Evolutionary conservation across 1,284 basidiomycete species (phyloP).

Genomic region (Fistulinella staudtii): DNA sequence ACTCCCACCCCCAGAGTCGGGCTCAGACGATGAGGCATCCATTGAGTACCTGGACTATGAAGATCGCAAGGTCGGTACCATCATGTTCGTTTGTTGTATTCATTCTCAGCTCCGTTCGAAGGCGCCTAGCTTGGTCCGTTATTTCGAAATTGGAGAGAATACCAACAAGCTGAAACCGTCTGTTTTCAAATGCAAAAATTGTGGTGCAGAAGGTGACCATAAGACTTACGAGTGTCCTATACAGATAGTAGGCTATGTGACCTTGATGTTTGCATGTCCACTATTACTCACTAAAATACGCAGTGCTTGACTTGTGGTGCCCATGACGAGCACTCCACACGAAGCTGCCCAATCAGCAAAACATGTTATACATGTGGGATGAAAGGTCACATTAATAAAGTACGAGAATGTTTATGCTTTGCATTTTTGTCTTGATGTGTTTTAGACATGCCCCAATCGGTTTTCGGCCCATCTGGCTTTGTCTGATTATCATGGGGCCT

Average conservation of each 20-base stretch:
- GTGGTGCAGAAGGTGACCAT: slow-evolving; percentile 67
- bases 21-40: slow-evolving; percentile 52
- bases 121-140: slow-evolving; percentile 49
- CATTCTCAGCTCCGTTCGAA: slow-evolving; percentile 13
- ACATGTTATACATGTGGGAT: slow-evolving; percentile 84
- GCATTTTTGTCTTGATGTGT: slow-evolving; percentile 5
- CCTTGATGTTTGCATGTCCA: neutral
- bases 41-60: slow-evolving; percentile 75
- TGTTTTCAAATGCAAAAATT: slow-evolving; percentile 64
- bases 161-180: slow-evolving; percentile 37
- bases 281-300: slow-evolving; percentile 3
- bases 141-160: slow-evolving; percentile 51
- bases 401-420: slow-evolving; percentile 29
- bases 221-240: slow-evolving; percentile 61
- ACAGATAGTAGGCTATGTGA: slow-evolving; percentile 51
- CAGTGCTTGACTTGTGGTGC: slow-evolving; percentile 89
- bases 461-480: slow-evolving; percentile 30
- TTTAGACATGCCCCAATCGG: slow-evolving; percentile 75
- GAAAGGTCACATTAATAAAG: slow-evolving; percentile 79
- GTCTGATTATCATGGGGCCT: slow-evolving; percentile 45
- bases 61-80: slow-evolving; percentile 48
- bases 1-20: slow-evolving; percentile 35
- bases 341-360: slow-evolving; percentile 81
- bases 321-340: slow-evolving; percentile 78
- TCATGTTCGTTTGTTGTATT: slow-evolving; percentile 1